Base-by-base conservation (phyloP, 805 yeast species). In the Saccharomycodes ludwigii region DNA sequence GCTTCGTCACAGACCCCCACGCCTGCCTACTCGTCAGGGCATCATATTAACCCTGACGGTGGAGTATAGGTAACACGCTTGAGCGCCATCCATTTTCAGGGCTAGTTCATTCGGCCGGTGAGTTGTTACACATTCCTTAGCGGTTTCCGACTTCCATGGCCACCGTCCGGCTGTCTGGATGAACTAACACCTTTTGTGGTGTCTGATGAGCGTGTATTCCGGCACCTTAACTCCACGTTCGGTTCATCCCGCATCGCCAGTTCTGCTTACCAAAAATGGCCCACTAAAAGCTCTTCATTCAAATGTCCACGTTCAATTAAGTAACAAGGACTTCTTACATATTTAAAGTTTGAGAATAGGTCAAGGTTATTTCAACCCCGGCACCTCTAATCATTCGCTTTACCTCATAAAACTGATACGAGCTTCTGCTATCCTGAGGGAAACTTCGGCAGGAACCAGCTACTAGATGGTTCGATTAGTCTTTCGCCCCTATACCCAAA, bases 131-230 rank as follows among this genome's bases (percentile, higher is more conserved):
- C 64, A 62, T 59, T 62, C 69, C 70, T 64, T 64, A 63, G 68
- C 66, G 69, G 68, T 62, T 65, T 60, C 68, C 66, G 53, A 56
- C 65, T 58, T 60, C 59, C 52, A 54, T 50, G 63, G 70, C 71
- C 59, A 65, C 68, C 69, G 68, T 63, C 69, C 69, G 65, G 65
- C 59, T 51, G 54, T 54, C 63, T 58, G 47, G 52, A 54, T 52
- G 56, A 52, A 54, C 60, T 52, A 58, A 57, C 61, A 57, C 63
- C 61, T 56, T 54, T 58, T 58, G 61, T 56, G 63, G 61, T 54
- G 57, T 56, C 59, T 54, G 58, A 56, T 56, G 57, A 56, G 63
- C 60, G 59, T 55, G 55, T 48, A 56, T 50, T 57, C 57, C 53
- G 60, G 58, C 59, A 54, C 59, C 52, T 54, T 51, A 52, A 54